Conservation (phyloP, 345 rosid species). For the Heritiera littoralis region DNA sequence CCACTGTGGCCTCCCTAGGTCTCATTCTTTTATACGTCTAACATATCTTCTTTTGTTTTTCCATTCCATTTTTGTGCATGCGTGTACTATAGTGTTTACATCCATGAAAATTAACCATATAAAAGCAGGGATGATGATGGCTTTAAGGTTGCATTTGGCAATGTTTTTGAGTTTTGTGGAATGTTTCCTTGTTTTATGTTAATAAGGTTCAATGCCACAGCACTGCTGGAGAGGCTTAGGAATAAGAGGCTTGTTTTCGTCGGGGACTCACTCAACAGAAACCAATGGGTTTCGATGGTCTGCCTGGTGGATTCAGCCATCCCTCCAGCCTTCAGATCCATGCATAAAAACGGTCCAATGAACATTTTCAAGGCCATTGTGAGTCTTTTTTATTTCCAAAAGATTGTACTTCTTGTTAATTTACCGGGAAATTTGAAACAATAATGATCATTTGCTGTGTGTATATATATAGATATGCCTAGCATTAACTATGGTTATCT, state of each 20-base stretch:
- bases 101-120: neutral
- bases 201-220: conserved; percentile 76
- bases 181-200: conserved; percentile 26
- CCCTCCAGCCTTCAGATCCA: conserved; percentile 50
- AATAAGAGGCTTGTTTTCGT: conserved; percentile 89
- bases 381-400: conserved; percentile 18
- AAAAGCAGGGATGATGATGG: conserved; percentile 1
- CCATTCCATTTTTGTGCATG: too few species aligned
- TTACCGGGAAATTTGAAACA: neutral
- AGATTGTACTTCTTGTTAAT: neutral
- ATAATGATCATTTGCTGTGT: too few species aligned
- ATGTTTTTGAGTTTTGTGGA: conserved; percentile 27
- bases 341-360: conserved; percentile 65
- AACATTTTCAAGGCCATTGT: conserved; percentile 50
- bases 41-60: neutral
- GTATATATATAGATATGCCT: neutral
- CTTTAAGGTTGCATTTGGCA: conserved; percentile 2
- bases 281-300: conserved; percentile 94
- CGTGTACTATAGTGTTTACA: neutral
- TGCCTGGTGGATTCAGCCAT: conserved; percentile 73
- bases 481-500: neutral
- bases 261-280: conserved; percentile 88
- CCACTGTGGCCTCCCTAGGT: conserved; percentile 82
- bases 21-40: neutral
- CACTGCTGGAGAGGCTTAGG: conserved; percentile 72